Base-by-base conservation (phyloP, 352 stramenopile species). In the Globisporangium orthogonon region DNA sequence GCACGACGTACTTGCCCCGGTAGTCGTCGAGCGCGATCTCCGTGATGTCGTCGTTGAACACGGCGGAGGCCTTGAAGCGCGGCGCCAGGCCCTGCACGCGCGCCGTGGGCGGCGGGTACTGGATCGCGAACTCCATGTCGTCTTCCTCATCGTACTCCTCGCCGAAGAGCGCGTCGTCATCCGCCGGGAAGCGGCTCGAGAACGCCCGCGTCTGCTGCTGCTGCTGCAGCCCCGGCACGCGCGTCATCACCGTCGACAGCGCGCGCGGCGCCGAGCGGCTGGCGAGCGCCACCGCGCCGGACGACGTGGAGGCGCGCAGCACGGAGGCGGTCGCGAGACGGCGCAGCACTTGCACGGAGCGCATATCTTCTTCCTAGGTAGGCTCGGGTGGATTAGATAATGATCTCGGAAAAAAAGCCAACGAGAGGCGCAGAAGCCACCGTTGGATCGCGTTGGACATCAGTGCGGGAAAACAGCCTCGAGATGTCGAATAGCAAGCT, bases 1-100 rank as follows among this genome's bases (percentile, higher is more conserved):
- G 61, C 62, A 96, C 86, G 23, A 94, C 76, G 70, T 94, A 97
- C 73, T 96, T 87, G 52, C 88, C 88, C 44, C 75, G 71, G 76
- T 87, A 97, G 60, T 89, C 70, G 41, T 89, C 78, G 17, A 95
- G 78, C 49, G 75, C 87, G 18, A 97, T 59, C 41, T 91, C 67
- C 29, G 74, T 77, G 67, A 97, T 95, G 50, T 97, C 86, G 40
- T 77, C 87, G 61, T 94, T 77, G 39, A 89, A 57, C 9, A 96
- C 83, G 5, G 82, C 88, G 13, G 67, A 58, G 1, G 88, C 83
- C 33, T 66, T 91, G 66, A 97, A 97, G 5, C 58, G 57, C 13
- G 88, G 88, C 43, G 88, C 88, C 30, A 67, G 69, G 15, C 69
- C 60, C 53, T 89, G 73, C 52, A 97, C 72, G 37, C 72, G 71